Conservation (phyloP, 139 green algal species). For the Chlorokybus atmophyticus region DNA sequence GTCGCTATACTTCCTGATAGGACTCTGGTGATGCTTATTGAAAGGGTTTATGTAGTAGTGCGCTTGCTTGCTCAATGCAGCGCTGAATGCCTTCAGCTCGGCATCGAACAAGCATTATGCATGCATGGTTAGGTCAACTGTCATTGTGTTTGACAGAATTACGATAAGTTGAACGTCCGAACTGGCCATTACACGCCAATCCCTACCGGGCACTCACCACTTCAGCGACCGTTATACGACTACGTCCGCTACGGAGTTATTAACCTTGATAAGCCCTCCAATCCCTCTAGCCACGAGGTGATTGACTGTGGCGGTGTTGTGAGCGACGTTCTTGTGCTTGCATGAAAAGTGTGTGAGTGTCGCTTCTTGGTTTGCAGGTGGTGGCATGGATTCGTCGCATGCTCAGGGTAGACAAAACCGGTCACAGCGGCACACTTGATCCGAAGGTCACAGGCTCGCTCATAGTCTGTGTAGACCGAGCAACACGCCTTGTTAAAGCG, state of each 20-base stretch:
- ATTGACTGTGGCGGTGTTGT: no score
- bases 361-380: no score
- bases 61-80: no score
- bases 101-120: no score
- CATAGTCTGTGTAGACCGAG: slow-evolving; percentile 95
- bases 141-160: no score
- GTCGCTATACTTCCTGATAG: no score
- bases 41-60: no score
- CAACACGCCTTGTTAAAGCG: slow-evolving; percentile 93
- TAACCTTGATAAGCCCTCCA: slow-evolving; percentile 97
- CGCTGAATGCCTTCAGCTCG: no score
- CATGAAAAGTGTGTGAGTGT: no score
- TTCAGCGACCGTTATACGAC: slow-evolving; percentile 73
- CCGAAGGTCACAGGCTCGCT: slow-evolving; percentile 90
- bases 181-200: slow-evolving; percentile 98
- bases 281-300: slow-evolving; percentile 92
- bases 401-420: slow-evolving; percentile 95
- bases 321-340: no score
- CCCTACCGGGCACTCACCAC: slow-evolving; percentile 70
- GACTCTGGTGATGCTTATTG: no score
- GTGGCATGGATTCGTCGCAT: slow-evolving; percentile 95
- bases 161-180: slow-evolving; percentile 57
- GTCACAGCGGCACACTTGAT: slow-evolving; percentile 90
- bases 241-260: slow-evolving; percentile 92
- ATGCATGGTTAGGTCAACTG: no score